Evolutionary conservation across 768 basidiomycete genomes (phyloP).

Genomic region (Guyanaporus albipodus): DNA sequence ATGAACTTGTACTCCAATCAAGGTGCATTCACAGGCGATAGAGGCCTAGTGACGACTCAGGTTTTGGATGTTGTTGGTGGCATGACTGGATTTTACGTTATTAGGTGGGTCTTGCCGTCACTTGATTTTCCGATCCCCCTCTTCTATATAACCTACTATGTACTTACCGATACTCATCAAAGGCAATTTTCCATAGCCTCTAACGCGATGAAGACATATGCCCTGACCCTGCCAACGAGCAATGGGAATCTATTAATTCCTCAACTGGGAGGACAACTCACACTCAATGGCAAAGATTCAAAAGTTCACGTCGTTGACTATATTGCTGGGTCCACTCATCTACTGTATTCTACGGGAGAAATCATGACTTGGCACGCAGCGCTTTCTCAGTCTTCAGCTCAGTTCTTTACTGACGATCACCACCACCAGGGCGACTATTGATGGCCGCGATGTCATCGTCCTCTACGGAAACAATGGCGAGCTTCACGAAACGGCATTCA

Average conservation of each 20-base stretch:
- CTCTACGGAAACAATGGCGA: constrained; percentile 46
- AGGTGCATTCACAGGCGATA: constrained; percentile 46
- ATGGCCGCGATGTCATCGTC: constrained; percentile 44
- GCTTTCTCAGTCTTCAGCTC: neutral
- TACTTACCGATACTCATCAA: constrained; percentile 5
- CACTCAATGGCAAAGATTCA: constrained; percentile 49
- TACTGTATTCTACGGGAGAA: constrained; percentile 48
- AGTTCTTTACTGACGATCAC: neutral
- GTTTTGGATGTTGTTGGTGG: constrained; percentile 46
- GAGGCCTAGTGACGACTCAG: constrained; percentile 48
- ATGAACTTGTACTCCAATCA: constrained; percentile 38
- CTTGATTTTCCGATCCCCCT: neutral
- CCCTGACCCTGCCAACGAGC: constrained; percentile 42
- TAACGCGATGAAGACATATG: constrained; percentile 26
- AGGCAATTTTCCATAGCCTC: constrained; percentile 15
- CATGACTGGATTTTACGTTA: constrained; percentile 44
- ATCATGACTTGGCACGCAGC: constrained; percentile 43
- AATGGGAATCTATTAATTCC: constrained; percentile 41
- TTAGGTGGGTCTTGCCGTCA: constrained; percentile 13
- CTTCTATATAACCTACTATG: neutral
- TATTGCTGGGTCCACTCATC: constrained; percentile 38
- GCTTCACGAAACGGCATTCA: constrained; percentile 49
- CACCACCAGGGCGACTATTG: constrained; percentile 42
- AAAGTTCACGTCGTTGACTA: constrained; percentile 52
- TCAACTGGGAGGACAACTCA: constrained; percentile 39